Base-by-base conservation (phyloP, 495 filamentous ascomycete genomes). In the Clohesyomyces aquaticus region DNA sequence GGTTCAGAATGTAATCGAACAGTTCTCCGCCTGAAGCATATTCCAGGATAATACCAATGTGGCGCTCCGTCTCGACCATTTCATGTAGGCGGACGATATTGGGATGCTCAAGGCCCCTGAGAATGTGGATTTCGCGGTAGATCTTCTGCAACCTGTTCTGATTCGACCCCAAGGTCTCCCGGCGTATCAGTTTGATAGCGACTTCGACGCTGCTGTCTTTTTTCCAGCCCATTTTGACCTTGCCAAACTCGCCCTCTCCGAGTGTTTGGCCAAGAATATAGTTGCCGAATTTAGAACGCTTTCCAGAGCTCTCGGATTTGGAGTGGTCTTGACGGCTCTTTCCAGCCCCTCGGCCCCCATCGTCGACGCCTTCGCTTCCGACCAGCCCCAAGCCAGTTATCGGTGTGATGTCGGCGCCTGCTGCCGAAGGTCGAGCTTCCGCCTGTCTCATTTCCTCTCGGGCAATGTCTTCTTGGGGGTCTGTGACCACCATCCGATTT, bases 221-320 rank as follows among this genome's bases (percentile, higher is more conserved):
- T 77, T 96, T 98, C 94, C 95, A 99, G n/a, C 94, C 94, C 69
- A 99, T 83, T 75, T 97, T 98, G 68, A 99, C 94, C 72, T 99
- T 99, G 54, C 94, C 94, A 73, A 99, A 99, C 71, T 99, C 94
- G 29, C 94, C 94, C 78, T 98, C 94, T 50, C 94, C 94, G 26
- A 99, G 87, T n/a, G 93, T 97, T 69, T 96, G 91, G 3, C 94
- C 94, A 9, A 99, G 81, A 59, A 94, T 91, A 72, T 96, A 99
- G 25, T 96, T 90, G 38, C 94, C 95, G 73, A 98, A 98, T 14
- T 87, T 89, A 21, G 87, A 91, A 61, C 91, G 90, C 77, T 95
- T 98, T 41, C 76, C 69, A 16, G 76, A 74, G 41, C 71, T 61
- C 49, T 84, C 80, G 11, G 79, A 77, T 10, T 77, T 78, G 14